Base-by-base conservation (phyloP, 805 yeast genomes). In the Kregervanrija fluxuum region DNA sequence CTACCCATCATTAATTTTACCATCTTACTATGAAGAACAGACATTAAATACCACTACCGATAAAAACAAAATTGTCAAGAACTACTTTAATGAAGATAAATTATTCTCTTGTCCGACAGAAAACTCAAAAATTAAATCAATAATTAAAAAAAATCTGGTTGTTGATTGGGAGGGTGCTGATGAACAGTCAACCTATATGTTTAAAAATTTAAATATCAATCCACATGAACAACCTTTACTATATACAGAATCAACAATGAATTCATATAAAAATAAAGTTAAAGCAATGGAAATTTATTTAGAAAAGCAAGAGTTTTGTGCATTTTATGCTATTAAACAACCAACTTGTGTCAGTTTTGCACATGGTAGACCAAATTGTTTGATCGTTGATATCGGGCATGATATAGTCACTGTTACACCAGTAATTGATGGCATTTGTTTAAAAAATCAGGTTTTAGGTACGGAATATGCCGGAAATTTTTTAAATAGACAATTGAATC, bases 341-440 rank as follows among this genome's bases (percentile, higher is more conserved):
- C 91, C 96, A n/a, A 82, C 95, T 0, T 84, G 95, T 66, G 80
- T 85, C 1, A 80, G 95, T 1, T 90, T 90, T 65, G 89, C 91
- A 10, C 83, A 85, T 51, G 96, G 95, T 3, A 74, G 95, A 59
- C 89, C 95, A 38, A 83, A 82, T 48, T 88, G 95, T 60, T 68
- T 88, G 31, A 88, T 88, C 35, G 91, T 88, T 35, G 95, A 88
- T 61, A 65, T 86, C 35, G 96, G 96, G 5, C 93, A 85, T 57
- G 90, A 85, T 58, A 67, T 81, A 2, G 70, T 76, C 14, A 79
- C 87, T 48, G 90, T 81, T 1, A 82, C 93, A 5, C 95, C 90
- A 2, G 88, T 85, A 15, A 79, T 82, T 48, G 95, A 84, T 64
- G 95, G 95, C 17, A 77, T 83, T 64, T 82, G 88, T 38, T 65